Evolutionary conservation across 371 early-diverging fungal genomes (phyloP).

Genomic region (Choanephora cucurbitarum): DNA sequence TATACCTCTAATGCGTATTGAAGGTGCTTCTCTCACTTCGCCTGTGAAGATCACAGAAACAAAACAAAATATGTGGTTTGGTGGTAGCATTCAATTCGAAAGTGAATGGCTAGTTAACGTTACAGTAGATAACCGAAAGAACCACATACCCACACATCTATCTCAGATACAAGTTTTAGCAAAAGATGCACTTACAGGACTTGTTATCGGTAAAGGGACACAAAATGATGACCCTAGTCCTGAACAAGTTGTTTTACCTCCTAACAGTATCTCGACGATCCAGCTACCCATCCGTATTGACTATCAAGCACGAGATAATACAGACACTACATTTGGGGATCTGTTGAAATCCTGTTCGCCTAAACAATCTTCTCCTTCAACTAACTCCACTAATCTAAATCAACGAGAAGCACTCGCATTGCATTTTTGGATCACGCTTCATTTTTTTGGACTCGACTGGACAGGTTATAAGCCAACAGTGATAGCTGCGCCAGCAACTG

Average conservation of each 20-base stretch:
- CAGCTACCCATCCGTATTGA: slow-evolving; percentile 38
- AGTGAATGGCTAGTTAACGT: slow-evolving; percentile 49
- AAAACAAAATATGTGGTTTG: slow-evolving; percentile 34
- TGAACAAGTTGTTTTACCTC: slow-evolving; percentile 26
- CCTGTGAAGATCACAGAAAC: slow-evolving; percentile 40
- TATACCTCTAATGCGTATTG: slow-evolving; percentile 50
- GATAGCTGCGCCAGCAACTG: slow-evolving; percentile 43
- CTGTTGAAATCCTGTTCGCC: slow-evolving; percentile 37
- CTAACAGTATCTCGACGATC: slow-evolving; percentile 37
- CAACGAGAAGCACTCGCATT: slow-evolving; percentile 36
- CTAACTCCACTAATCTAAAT: background rate
- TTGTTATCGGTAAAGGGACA: slow-evolving; percentile 39
- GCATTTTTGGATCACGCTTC: slow-evolving; percentile 48
- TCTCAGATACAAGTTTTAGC: slow-evolving; percentile 31
- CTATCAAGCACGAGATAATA: slow-evolving; percentile 45
- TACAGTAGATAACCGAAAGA: slow-evolving; percentile 44
- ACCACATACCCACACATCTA: slow-evolving; percentile 41
- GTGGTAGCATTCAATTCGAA: slow-evolving; percentile 46
- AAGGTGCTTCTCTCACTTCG: slow-evolving; percentile 39
- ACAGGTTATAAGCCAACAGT: slow-evolving; percentile 47
- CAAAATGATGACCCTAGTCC: slow-evolving; percentile 26
- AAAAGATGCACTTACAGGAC: slow-evolving; percentile 45
- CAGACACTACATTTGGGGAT: slow-evolving; percentile 41
- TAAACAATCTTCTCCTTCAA: slow-evolving; percentile 13
- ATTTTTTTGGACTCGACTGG: slow-evolving; percentile 41